Percentiles rank a stretch among this genome's conserved stretches.
These are phyloP conservation scores for Syncephalastrum sp. DNA, from an alignment of 371 early-diverging fungal species.

Conservation along the genomic window DNA sequence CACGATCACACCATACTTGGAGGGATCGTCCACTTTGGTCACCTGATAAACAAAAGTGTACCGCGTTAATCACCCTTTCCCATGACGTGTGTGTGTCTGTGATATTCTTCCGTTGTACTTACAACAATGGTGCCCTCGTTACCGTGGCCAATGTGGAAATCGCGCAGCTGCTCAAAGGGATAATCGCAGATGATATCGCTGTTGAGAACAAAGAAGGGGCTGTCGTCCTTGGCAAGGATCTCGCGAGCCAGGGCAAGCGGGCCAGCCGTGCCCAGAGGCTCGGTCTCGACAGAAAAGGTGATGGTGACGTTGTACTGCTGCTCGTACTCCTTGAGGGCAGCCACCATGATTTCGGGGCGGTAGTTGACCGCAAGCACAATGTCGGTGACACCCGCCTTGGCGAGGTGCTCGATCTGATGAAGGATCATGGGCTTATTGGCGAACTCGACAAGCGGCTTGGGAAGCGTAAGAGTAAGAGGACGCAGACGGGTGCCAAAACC, in stretches of 20 bases:
- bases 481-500: slow-evolving; percentile 99
- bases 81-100: too few species aligned
- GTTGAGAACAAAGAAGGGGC: slow-evolving; percentile 99
- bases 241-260: slow-evolving; percentile 96
- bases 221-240: slow-evolving; percentile 88
- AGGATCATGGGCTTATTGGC: slow-evolving; percentile 99
- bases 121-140: slow-evolving; percentile 93
- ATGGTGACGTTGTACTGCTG: slow-evolving; percentile 90
- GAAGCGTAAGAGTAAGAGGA: slow-evolving; percentile 97
- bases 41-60: slow-evolving; percentile 44
- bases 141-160: slow-evolving; percentile 89
- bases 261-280: slow-evolving; percentile 98
- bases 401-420: slow-evolving; percentile 99
- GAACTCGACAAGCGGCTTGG: slow-evolving; percentile 99
- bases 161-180: slow-evolving; percentile 90
- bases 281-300: slow-evolving; percentile 96
- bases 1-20: slow-evolving; percentile 98
- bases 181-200: slow-evolving; percentile 99
- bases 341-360: slow-evolving; percentile 95
- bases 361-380: slow-evolving; percentile 99
- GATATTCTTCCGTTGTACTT: slow-evolving; percentile 20
- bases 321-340: slow-evolving; percentile 87
- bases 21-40: slow-evolving; percentile 99
- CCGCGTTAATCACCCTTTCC: neutral
- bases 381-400: slow-evolving; percentile 96